phyloP scores from a whole-genome alignment of 169 alveolate species.

The Prorocentrum cordatum region DNA sequence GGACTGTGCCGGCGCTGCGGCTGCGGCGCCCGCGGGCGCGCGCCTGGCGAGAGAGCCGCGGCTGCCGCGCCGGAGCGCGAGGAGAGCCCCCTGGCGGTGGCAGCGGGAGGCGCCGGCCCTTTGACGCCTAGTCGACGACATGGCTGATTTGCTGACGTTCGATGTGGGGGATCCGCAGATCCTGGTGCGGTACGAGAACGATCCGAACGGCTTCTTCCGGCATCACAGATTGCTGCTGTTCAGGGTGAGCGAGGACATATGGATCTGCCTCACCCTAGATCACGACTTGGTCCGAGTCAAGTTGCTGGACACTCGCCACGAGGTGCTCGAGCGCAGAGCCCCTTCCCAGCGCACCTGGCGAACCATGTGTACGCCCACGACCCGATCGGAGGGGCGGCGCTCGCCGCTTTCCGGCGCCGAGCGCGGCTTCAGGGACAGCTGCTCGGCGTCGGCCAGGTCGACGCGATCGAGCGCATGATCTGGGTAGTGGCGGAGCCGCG shows the following conservation, averaged over 20 bases:
- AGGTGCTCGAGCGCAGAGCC: background rate
- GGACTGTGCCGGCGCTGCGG: no score
- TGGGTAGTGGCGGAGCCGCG: background rate
- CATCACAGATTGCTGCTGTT: conserved; percentile 4
- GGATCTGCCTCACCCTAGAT: background rate
- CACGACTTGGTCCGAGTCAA: background rate
- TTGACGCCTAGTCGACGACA: no score
- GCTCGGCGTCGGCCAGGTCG: no score
- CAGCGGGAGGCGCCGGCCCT: no score
- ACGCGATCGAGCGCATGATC: no score
- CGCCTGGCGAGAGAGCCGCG: no score
- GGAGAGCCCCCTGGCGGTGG: no score
- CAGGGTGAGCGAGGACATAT: background rate
- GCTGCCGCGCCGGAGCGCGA: no score
- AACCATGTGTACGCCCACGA: background rate
- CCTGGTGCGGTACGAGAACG: background rate
- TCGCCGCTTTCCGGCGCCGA: no score
- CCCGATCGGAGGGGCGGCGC: no score
- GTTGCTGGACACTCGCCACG: background rate
- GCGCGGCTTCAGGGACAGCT: no score
- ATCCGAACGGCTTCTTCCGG: background rate
- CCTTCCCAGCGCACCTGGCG: background rate
- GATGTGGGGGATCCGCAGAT: background rate
- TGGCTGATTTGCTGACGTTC: background rate
- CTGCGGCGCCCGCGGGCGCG: no score